phyloP scores from a whole-genome alignment of 2,329 filamentous ascomycete genomes.

The Pseudogymnoascus sp. region DNA sequence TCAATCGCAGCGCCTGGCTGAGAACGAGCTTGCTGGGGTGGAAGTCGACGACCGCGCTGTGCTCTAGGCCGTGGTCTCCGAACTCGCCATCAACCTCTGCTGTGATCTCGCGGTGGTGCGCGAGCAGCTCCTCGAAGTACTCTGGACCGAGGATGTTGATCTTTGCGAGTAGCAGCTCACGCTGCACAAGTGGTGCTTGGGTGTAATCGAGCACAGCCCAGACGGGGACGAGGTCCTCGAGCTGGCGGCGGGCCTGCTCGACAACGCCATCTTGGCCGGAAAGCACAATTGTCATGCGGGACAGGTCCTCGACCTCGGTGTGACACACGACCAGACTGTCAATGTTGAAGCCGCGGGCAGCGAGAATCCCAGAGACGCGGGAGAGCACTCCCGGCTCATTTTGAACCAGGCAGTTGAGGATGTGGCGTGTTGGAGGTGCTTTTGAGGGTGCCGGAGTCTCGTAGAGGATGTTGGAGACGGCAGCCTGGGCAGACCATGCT shows the following conservation, averaged over 20 bases:
- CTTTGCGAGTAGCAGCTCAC: conserved; percentile 91
- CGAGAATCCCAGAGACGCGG: conserved; percentile 90
- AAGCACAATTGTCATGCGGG: conserved; percentile 97
- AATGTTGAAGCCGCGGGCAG: conserved; percentile 96
- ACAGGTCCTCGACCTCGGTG: conserved; percentile 93
- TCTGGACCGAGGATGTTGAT: conserved; percentile 94
- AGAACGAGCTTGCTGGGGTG: conserved; percentile 81
- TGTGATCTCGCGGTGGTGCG: conserved; percentile 89
- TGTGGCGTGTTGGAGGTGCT: conserved; percentile 82
- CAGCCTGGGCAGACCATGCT: conserved; percentile 84
- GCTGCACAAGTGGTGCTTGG: conserved; percentile 82
- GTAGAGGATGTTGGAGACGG: conserved; percentile 97
- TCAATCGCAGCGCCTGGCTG: conserved; percentile 86
- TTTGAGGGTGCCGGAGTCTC: conserved; percentile 83
- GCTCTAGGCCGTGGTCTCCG: conserved; percentile 24
- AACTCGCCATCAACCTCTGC: conserved; percentile 39
- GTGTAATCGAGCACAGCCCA: conserved; percentile 99
- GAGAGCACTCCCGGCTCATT: conserved; percentile 98
- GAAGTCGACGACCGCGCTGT: conserved; percentile 50
- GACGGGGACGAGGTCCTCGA: conserved; percentile 94
- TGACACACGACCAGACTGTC: conserved; percentile 96
- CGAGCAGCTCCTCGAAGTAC: conserved; percentile 94
- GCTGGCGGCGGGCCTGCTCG: conserved; percentile 88
- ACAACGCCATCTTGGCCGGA: conserved; percentile 95
- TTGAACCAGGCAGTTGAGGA: conserved; percentile 97